Conservation (phyloP, 352 stramenopile genomes). For the Phytophthora megakarya region DNA sequence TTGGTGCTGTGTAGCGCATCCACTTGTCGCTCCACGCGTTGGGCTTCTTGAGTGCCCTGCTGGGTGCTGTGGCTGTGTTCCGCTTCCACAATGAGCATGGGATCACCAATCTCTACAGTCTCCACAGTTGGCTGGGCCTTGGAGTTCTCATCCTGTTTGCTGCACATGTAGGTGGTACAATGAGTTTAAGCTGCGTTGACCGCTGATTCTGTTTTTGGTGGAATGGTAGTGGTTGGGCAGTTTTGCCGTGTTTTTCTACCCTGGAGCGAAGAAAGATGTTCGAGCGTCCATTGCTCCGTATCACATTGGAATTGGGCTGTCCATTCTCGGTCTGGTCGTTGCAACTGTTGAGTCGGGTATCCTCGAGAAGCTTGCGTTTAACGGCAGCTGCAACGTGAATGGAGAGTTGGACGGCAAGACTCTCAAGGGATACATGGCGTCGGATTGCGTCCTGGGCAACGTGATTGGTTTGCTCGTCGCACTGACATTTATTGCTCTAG, state of each 20-base stretch:
- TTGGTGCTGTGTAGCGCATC: conserved; percentile 44
- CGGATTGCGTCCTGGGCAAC: conserved; percentile 79
- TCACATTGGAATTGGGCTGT: conserved; percentile 71
- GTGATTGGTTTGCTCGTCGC: conserved; percentile 69
- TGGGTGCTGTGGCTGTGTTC: conserved; percentile 78
- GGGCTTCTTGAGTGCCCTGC: conserved; percentile 58
- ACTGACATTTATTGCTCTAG: conserved; percentile 43
- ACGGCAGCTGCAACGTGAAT: conserved; percentile 82
- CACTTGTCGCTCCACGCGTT: conserved; percentile 74
- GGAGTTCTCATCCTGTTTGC: conserved; percentile 61
- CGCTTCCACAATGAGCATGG: conserved; percentile 87
- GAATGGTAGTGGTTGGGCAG: conserved; percentile 56
- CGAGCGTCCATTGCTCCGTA: conserved; percentile 56
- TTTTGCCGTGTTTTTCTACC: conserved; percentile 80
- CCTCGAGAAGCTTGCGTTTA: conserved; percentile 87
- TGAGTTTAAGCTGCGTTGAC: not conserved
- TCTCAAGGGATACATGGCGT: conserved; percentile 77
- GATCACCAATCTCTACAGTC: conserved; percentile 87
- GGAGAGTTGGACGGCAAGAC: conserved; percentile 60
- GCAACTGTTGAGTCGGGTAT: conserved; percentile 71
- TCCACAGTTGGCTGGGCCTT: conserved; percentile 89
- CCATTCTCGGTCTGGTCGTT: conserved; percentile 65
- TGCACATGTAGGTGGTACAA: conserved; percentile 38
- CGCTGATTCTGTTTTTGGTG: conserved; percentile 2
- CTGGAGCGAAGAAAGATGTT: conserved; percentile 50